Evolutionary conservation across 257 asterid species (phyloP).

Genomic region (Solanum paucissectum): DNA sequence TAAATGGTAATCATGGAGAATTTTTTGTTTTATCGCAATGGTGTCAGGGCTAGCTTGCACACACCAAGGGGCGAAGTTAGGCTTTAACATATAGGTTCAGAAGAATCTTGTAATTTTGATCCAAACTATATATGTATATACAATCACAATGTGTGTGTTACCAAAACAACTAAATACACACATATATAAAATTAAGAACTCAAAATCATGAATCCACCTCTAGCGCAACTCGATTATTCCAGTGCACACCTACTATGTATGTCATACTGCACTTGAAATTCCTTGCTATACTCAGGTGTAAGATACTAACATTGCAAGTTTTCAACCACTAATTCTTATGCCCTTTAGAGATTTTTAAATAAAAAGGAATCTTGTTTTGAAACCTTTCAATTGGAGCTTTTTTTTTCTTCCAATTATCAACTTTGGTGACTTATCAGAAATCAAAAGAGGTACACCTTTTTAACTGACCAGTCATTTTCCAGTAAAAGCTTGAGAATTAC

Average conservation of each 20-base stretch:
- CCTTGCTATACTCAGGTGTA: not conserved
- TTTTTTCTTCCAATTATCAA: not conserved
- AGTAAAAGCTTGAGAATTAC: not conserved
- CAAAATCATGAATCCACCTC: not conserved
- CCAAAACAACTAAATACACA: not conserved
- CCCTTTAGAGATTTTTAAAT: not conserved
- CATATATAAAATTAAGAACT: not conserved
- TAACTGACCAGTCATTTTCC: not conserved
- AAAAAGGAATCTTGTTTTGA: not conserved
- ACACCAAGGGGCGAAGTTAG: not conserved
- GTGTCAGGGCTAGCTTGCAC: no score
- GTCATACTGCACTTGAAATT: not conserved
- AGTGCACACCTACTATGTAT: not conserved
- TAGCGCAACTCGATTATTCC: not conserved
- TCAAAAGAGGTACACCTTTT: not conserved
- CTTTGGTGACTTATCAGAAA: not conserved
- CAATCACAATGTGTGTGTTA: not conserved
- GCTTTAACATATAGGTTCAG: not conserved
- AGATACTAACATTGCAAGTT: not conserved
- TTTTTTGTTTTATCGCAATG: not conserved
- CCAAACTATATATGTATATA: not conserved
- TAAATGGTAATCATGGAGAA: not conserved
- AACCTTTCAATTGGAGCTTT: not conserved
- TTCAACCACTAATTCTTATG: not conserved
- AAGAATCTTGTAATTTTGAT: not conserved